phyloP scores from a whole-genome alignment of 257 asterid species.

The Solanum phureja region DNA sequence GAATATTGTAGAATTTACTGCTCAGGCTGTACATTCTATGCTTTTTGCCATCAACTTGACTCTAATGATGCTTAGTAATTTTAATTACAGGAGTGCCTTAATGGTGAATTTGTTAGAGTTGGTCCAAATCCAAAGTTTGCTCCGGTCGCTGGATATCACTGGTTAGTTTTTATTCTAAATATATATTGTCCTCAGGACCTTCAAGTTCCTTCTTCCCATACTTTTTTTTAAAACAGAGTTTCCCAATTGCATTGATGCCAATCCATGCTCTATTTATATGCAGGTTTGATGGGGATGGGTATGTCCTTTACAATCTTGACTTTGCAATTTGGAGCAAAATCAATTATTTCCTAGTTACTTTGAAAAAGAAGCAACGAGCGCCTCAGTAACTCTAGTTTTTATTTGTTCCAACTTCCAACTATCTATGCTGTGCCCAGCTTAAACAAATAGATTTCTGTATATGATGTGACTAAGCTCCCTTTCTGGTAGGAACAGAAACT shows the following conservation, averaged over 20 bases:
- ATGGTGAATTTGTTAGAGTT: constrained; percentile 94
- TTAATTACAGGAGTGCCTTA: constrained; percentile 69
- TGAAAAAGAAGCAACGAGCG: background rate
- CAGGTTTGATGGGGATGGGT: constrained; percentile 99
- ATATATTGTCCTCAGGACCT: background rate
- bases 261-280: constrained; percentile 17
- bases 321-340: constrained; percentile 10
- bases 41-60: background rate
- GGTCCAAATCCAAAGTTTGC: constrained; percentile 88
- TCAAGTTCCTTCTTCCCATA: background rate
- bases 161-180: constrained; percentile 29
- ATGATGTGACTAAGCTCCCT: background rate
- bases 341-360: constrained; percentile 1
- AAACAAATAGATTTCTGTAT: background rate
- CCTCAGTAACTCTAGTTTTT: background rate
- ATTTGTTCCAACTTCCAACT: background rate
- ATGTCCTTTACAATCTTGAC: constrained; percentile 20
- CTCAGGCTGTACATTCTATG: background rate
- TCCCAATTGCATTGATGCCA: constrained; percentile 1
- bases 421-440: background rate
- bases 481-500: background rate
- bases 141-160: constrained; percentile 96
- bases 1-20: background rate
- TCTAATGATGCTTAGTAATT: background rate
- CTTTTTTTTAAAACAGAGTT: background rate